Evolutionary conservation across 805 yeast genomes (phyloP).

Genomic region (Yueomyces sinensis): DNA sequence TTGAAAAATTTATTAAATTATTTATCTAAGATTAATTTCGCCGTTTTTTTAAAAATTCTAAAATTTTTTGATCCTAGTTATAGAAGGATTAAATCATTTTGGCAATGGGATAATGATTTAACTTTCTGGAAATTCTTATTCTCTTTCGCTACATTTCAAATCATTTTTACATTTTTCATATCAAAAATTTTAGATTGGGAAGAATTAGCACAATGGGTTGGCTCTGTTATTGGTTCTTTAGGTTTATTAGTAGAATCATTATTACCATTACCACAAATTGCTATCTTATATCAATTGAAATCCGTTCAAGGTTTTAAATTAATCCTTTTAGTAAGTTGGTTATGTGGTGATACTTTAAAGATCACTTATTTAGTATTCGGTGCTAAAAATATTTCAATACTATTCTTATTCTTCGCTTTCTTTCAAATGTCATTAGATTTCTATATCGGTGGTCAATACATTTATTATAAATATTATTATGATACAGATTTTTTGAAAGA

Average conservation of each 20-base stretch:
- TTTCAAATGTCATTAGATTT: conserved; percentile 70
- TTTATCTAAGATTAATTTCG: conserved; percentile 14
- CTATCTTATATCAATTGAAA: conserved; percentile 50
- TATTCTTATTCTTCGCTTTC: conserved; percentile 57
- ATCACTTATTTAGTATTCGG: conserved; percentile 65
- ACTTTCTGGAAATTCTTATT: conserved; percentile 52
- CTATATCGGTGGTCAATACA: conserved; percentile 58
- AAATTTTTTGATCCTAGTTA: conserved; percentile 61
- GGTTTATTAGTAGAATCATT: conserved; percentile 63
- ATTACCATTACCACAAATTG: conserved; percentile 65
- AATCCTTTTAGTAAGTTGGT: conserved; percentile 68
- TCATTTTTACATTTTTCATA: conserved; percentile 19
- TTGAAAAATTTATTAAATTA: conserved; percentile 13
- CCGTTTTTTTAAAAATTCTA: conserved; percentile 28
- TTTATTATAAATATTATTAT: conserved; percentile 41
- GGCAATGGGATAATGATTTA: conserved; percentile 70
- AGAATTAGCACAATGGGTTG: conserved; percentile 41
- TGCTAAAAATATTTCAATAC: conserved; percentile 48
- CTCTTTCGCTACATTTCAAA: conserved; percentile 30
- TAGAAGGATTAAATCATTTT: conserved; percentile 50
- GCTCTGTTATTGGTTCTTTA: conserved; percentile 38
- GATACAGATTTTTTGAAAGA: conserved; percentile 1
- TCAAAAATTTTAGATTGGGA: conserved; percentile 27
- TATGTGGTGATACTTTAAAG: conserved; percentile 77
- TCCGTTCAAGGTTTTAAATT: conserved; percentile 70